Evolutionary conservation across 345 rosid genomes (phyloP), one percentile per base, ranked within the genome.

Genomic region (Eucalyptus coolabah): DNA sequence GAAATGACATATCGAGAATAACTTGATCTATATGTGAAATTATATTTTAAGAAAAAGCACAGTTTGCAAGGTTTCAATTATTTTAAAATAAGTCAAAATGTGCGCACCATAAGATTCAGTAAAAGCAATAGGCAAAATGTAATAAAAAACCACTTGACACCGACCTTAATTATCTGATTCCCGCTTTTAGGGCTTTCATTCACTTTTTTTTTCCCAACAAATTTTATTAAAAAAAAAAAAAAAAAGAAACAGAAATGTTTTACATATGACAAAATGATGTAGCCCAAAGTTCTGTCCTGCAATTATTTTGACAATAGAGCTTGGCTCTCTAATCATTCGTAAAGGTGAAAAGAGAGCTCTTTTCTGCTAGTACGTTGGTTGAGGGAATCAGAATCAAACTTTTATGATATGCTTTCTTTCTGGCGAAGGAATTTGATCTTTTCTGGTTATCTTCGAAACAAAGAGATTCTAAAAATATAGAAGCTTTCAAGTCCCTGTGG

Each of bases 31-130:
- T n/a, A 65, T 65, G 40, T 6, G 0, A 16, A 77, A 77, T 77
- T 40, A 23, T 30, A 77, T 7, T 21, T 77, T 14, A 56, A 56
- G 16, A 77, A 12, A 12, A 77, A 21, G 9, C 16, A 77, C 0
- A 3, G 2, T 21, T 77, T 40, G 5, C 13, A 77, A 21, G 28
- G 3, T 77, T 77, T 77, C 16, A 2, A 77, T 77, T 26, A 40
- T 23, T 40, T 77, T 40, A 8, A 21, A 77, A 77, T 3, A 14
- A 40, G 47, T 21, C 30, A 77, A 19, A 77, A 21, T 21, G 28
- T 0, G 9, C 1, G 3, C 5, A 0, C 47, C 28, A 0, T 24
- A 21, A 21, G 15, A 77, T 37, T 40, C 8, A 1, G 0, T 5
- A 34, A 21, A 72, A 19, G 30, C 30, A 77, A 77, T 19, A 40